Percentiles rank a stretch among this genome's conserved stretches.
phyloP scores from a whole-genome alignment of 2,329 filamentous ascomycete genomes.

The Podosphaera xanthii region DNA sequence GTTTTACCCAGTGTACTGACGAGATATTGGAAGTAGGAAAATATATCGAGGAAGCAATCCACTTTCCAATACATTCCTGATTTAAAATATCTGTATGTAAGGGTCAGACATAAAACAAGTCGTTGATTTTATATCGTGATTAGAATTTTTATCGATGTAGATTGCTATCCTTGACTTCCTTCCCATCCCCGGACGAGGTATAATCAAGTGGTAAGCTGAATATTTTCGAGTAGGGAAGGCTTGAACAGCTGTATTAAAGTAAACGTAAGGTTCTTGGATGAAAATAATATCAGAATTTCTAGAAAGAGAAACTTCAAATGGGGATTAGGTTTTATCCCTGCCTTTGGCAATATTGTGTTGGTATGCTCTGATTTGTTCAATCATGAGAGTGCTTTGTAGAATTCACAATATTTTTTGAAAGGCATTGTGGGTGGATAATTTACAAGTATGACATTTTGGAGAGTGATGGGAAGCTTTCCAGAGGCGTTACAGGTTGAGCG shows the following conservation, averaged over 20 bases:
- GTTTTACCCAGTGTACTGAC: too few species aligned
- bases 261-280: not conserved
- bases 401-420: not conserved
- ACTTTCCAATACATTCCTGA: not conserved
- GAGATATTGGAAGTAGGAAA: too few species aligned
- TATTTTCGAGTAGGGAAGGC: not conserved
- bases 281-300: not conserved
- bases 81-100: not conserved
- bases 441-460: not conserved
- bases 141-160: not conserved
- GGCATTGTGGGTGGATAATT: not conserved
- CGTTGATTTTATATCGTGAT: not conserved
- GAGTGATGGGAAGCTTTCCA: not conserved
- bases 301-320: not conserved
- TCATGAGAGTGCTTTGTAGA: not conserved
- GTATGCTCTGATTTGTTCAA: not conserved
- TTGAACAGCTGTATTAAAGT: not conserved
- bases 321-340: not conserved
- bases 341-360: not conserved
- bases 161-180: not conserved
- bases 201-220: not conserved
- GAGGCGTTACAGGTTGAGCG: not conserved
- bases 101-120: not conserved
- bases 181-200: not conserved
- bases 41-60: not conserved